Base-by-base conservation (phyloP, 108 stramenopile genomes). In the Cyclotella sp. region DNA sequence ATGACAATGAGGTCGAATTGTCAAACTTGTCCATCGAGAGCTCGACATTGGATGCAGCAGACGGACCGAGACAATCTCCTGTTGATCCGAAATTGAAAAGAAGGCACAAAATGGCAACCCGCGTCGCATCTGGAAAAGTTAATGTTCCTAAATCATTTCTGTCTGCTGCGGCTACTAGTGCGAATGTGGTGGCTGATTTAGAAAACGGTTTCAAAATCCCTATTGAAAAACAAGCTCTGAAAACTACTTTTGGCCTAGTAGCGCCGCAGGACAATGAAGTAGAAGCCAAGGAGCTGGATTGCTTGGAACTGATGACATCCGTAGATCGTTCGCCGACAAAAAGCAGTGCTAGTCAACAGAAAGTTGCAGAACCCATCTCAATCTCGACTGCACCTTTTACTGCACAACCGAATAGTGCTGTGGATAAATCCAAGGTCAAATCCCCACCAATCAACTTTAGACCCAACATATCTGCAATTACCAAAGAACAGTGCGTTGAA, bases 31-130 rank as follows among this genome's bases (percentile, higher is more conserved):
- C n/a, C 26, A 57, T 19, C 19, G 41, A 43, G 14, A 24, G 12
- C 22, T 8, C 21, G 9, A 13, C 3, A 7, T 1, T 15, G 5
- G 28, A 26, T 42, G 21, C 16, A 47, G 9, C 12, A 49, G 52
- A 57, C 3, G 15, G 27, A 10, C 27, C 70, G n/a, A 40, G 29
- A 64, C n/a, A 16, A 55, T 42, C 26, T 27, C 51, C 19, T 18
- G 28, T 54, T 5, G 42, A 58, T 19, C 52, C 64, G 7, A 57
- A 63, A 44, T 52, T 49, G 57, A 34, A 44, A 68, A 40, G 75
- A 60, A 58, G 65, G 19, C 75, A 76, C 44, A 76, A 68, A 68
- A 67, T 68, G 54, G 75, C 66, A n/a, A 46, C 53, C 12, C 75
- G 75, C 11, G 67, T 68, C 0, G 75, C 58, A 39, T 60, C 65